Percentiles rank a stretch among this genome's conserved stretches.
Evolutionary conservation across 257 asterid species (phyloP).

Genomic region (Ilex asprella): DNA sequence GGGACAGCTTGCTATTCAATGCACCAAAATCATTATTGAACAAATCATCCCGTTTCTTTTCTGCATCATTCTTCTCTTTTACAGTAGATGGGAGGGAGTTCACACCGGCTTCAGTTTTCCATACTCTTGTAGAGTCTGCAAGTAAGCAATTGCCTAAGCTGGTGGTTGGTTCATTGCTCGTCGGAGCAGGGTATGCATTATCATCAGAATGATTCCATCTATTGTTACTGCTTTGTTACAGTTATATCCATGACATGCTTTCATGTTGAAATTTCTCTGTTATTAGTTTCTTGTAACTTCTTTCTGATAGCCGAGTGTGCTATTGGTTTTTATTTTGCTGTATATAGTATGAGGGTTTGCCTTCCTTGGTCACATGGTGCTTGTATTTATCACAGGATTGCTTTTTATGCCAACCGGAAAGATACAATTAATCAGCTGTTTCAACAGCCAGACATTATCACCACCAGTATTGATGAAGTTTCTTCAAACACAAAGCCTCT

Average conservation of each 20-base stretch:
- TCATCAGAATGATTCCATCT: not conserved
- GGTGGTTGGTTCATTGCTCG: conserved; percentile 67
- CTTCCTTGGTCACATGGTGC: conserved; percentile 10
- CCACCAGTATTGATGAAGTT: conserved; percentile 79
- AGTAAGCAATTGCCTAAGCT: conserved; percentile 67
- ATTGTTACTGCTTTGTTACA: too few species aligned
- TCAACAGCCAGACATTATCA: conserved; percentile 62
- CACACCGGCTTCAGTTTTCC: conserved; percentile 72
- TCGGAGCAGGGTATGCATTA: conserved; percentile 80
- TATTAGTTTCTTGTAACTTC: not conserved
- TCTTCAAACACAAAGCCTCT: conserved; percentile 74
- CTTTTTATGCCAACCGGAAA: conserved; percentile 54
- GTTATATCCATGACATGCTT: conserved; percentile 5
- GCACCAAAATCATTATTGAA: conserved; percentile 79
- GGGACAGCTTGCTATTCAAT: conserved; percentile 59
- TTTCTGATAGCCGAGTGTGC: conserved; percentile 9
- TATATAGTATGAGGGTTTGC: conserved; percentile 13
- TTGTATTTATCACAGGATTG: conserved; percentile 31
- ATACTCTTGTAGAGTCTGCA: conserved; percentile 59
- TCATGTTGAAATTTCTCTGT: not conserved
- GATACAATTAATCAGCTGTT: conserved; percentile 48
- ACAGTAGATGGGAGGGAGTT: conserved; percentile 70
- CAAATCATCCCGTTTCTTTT: conserved; percentile 95
- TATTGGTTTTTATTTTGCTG: conserved; percentile 9
- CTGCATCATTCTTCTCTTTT: conserved; percentile 90